Evolutionary conservation across 176 grass and related monocot species (phyloP), one percentile per base, ranked within the genome.

Genomic region (Oryza officinalis): DNA sequence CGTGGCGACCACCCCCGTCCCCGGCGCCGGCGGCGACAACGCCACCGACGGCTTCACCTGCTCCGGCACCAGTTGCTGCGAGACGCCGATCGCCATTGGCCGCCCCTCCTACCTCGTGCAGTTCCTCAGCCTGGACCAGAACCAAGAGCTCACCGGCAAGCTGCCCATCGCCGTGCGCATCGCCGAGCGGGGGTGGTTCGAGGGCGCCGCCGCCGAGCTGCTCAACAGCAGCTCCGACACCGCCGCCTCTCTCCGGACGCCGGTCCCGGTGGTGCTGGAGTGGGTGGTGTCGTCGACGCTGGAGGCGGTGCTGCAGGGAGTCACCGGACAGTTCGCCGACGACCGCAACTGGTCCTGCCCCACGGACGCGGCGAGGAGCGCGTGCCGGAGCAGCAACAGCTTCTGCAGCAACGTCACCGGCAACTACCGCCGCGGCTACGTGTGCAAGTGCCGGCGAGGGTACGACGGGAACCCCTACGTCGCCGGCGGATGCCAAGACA

Each of bases 381-480:
- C 0, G 3, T 81, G 85, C 71, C 45, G 9, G 4, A 69, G 85
- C 78, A 61, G 45, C 63, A 22, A 46, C 78, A 81, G 85, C 78
- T 10, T 2, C 10, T 87, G 78, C 63, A 18, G 0, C 26, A 69
- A 69, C 13, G 35, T 61, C 63, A 66, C 59, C 68, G 26, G 8
- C 26, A 60, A 26, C 63, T 80, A 80, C 68, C 54, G 84, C 3
- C 65, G 22, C 31, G 84, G 84, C 41, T 80, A 80, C 69, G 77
- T 80, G 59, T 86, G 84, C 59, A 23, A 0, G 6, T 86, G 84
- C 69, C 0, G 28, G 5, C 0, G 3, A 0, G 86, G 92, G 1
- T 94, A 86, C 65, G 8, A 87, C 3, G 92, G 89, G n/a, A 91
- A 91, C 69, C 92, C 92, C 4, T 94, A 91, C 72, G 1, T 87